Percentiles rank a stretch among this genome's conserved stretches.
These are phyloP conservation scores for Meira miltonrushii DNA, from an alignment of 1,284 basidiomycete genomes.

Conservation along the genomic window DNA sequence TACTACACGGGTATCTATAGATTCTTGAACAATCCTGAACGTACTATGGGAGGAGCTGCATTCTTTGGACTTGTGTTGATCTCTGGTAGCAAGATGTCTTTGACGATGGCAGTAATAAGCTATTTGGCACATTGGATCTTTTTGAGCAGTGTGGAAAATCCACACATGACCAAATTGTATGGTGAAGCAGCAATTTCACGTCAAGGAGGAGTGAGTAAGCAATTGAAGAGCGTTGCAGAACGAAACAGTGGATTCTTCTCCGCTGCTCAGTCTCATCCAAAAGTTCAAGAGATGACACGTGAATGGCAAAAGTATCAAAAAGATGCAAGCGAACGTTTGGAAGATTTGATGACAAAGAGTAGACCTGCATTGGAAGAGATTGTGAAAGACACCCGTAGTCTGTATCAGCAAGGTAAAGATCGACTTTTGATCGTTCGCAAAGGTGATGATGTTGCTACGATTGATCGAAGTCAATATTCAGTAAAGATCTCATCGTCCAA, in stretches of 20 bases:
- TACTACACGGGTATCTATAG: constrained; percentile 92
- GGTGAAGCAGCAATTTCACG: constrained; percentile 77
- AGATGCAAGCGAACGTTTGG: constrained; percentile 80
- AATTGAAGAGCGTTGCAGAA: constrained; percentile 81
- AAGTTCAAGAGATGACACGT: constrained; percentile 78
- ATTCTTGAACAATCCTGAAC: constrained; percentile 90
- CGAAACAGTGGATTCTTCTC: constrained; percentile 60
- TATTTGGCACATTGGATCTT: constrained; percentile 61
- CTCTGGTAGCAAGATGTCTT: constrained; percentile 79
- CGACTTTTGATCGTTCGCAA: constrained; percentile 52
- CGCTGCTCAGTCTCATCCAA: constrained; percentile 50
- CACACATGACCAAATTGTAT: constrained; percentile 91
- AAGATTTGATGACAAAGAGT: constrained; percentile 76
- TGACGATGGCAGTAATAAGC: constrained; percentile 74
- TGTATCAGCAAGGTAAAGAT: constrained; percentile 85
- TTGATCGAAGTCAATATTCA: constrained; percentile 33
- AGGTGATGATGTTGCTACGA: constrained; percentile 27
- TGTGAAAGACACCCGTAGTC: constrained; percentile 81
- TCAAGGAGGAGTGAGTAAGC: constrained; percentile 93
- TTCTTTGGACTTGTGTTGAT: constrained; percentile 90
- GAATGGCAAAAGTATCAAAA: constrained; percentile 91
- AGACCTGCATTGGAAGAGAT: constrained; percentile 46
- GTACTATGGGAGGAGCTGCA: constrained; percentile 80
- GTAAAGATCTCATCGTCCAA: constrained; percentile 12
- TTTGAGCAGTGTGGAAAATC: constrained; percentile 57